phyloP scores from a whole-genome alignment of 116 monocot species.

The Posidonia oceanica region DNA sequence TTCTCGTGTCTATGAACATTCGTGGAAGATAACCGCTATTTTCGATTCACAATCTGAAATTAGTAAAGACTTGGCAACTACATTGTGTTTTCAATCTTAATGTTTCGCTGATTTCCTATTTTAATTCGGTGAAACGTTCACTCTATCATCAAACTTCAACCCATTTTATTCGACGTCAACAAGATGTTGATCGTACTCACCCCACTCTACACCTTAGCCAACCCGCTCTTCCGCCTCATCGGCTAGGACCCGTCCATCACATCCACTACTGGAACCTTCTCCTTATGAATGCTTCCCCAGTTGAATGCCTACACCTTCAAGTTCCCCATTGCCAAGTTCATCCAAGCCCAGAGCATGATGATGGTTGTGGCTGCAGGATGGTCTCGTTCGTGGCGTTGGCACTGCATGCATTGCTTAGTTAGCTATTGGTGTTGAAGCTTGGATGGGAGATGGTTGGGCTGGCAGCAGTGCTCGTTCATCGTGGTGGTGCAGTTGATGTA shows the following conservation, averaged over 20 bases:
- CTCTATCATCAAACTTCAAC: too few relatives aligned
- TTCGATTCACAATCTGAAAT: too few relatives aligned
- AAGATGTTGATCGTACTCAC: background rate
- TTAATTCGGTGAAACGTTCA: too few relatives aligned
- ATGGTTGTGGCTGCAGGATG: slow-evolving; percentile 40
- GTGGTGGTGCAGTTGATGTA: slow-evolving; percentile 36
- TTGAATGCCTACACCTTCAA: slow-evolving; percentile 49
- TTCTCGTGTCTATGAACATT: too few relatives aligned
- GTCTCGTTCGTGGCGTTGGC: slow-evolving; percentile 24
- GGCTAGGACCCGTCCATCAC: slow-evolving; percentile 40
- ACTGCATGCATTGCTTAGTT: slow-evolving; percentile 44
- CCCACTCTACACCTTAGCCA: background rate
- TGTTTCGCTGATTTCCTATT: too few relatives aligned
- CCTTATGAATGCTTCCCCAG: slow-evolving; percentile 66
- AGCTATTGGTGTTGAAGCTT: slow-evolving; percentile 32
- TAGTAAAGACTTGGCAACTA: too few relatives aligned
- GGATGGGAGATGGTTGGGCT: slow-evolving; percentile 39
- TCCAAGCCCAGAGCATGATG: slow-evolving; percentile 65
- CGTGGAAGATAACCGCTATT: too few relatives aligned
- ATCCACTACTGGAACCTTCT: slow-evolving; percentile 27
- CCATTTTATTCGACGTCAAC: too few relatives aligned
- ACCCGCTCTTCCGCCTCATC: slow-evolving; percentile 29
- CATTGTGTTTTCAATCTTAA: too few relatives aligned
- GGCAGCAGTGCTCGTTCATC: slow-evolving; percentile 27
- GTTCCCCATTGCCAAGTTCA: slow-evolving; percentile 64